Conservation (phyloP, 2,329 filamentous ascomycete genomes). For the Paecilomyces fulvus region DNA sequence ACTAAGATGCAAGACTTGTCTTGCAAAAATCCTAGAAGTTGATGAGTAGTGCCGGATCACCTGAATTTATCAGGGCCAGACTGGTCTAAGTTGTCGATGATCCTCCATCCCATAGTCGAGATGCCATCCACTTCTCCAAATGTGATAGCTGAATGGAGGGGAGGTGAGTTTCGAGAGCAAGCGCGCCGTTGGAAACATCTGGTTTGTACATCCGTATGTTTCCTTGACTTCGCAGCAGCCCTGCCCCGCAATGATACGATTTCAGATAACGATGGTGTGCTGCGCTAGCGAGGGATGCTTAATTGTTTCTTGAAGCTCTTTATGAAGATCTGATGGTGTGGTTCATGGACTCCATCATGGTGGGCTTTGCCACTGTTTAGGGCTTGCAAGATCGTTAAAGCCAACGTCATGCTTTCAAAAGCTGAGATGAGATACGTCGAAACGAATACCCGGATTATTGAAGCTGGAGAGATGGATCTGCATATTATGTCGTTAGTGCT, state of each 20-base stretch:
- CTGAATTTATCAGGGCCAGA: neutral
- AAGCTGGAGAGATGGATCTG: neutral
- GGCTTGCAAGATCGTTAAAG: neutral
- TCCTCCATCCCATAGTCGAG: neutral
- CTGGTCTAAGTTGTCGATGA: neutral
- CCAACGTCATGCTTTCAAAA: neutral
- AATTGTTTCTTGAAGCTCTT: neutral
- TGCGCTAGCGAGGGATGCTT: neutral
- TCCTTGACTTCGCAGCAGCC: neutral
- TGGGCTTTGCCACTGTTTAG: neutral
- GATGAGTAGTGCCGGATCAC: neutral
- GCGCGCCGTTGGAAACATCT: neutral
- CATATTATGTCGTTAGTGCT: neutral
- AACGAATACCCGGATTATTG: neutral
- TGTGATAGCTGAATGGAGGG: neutral
- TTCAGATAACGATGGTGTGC: constrained; percentile 7
- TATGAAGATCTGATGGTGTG: neutral
- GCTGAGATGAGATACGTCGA: neutral
- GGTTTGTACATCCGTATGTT: constrained; percentile 2
- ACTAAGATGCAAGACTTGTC: neutral
- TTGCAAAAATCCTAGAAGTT: neutral
- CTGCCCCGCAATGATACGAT: constrained; percentile 8
- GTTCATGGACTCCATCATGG: neutral
- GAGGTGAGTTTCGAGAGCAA: neutral
- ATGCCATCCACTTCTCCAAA: neutral